Percentiles rank a stretch among this genome's conserved stretches.
phyloP scores from a whole-genome alignment of 129 eudicot species.

The Ambrosia artemisiifolia region DNA sequence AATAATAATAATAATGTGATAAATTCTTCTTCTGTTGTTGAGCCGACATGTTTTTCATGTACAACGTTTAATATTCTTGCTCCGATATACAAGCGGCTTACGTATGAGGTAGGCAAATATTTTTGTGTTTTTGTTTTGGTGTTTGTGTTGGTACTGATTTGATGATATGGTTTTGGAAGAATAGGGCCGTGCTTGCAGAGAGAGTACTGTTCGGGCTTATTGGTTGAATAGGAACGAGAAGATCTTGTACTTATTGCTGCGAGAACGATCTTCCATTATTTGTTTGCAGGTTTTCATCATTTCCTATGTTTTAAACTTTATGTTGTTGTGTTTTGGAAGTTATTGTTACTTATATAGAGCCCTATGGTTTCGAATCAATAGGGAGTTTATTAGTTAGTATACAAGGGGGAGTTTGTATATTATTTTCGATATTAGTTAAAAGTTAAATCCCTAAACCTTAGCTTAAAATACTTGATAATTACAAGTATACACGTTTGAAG shows the following conservation, averaged over 20 bases:
- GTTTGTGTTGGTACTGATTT: slow-evolving; percentile 2
- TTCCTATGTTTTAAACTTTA: neutral
- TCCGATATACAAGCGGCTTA: slow-evolving; percentile 54
- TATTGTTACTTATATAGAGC: neutral
- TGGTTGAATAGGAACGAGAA: slow-evolving; percentile 45
- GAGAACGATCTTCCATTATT: slow-evolving; percentile 45
- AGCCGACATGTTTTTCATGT: slow-evolving; percentile 56
- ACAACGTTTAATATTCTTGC: slow-evolving; percentile 62
- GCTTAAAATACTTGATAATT: neutral
- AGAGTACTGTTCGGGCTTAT: slow-evolving; percentile 32
- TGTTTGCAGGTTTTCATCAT: slow-evolving; percentile 47
- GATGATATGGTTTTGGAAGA: neutral
- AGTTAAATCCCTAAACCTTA: neutral
- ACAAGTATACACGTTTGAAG: neutral
- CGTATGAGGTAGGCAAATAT: slow-evolving; percentile 28
- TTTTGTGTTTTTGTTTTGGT: neutral
- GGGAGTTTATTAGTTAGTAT: no score
- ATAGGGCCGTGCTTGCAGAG: slow-evolving; percentile 42
- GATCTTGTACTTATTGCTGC: slow-evolving; percentile 41
- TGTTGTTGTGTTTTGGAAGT: neutral
- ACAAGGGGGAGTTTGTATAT: no score
- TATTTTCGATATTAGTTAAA: no score
- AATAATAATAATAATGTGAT: slow-evolving; percentile 38
- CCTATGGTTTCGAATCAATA: no score
- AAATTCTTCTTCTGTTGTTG: slow-evolving; percentile 45